Percentiles rank a stretch among this genome's conserved stretches.
These are phyloP conservation scores for Cladosporium halotolerans DNA, from an alignment of 2,329 filamentous ascomycete species.

Conservation along the genomic window DNA sequence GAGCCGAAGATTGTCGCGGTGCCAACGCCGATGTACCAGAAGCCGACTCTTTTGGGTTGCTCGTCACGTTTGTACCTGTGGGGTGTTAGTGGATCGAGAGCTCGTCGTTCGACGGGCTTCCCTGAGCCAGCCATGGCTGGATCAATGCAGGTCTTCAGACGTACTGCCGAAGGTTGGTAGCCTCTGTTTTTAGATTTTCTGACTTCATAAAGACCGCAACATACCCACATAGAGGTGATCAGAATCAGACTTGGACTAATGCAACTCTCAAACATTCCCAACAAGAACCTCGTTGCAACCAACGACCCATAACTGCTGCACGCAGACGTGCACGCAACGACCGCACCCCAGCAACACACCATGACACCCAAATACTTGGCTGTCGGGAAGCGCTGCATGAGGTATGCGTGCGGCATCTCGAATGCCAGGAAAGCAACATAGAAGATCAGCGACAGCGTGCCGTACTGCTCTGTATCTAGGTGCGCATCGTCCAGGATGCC, in stretches of 20 bases:
- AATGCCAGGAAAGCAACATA: slow-evolving; percentile 48
- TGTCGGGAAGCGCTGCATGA: slow-evolving; percentile 46
- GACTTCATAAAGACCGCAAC: too few species aligned
- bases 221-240: slow-evolving; percentile 45
- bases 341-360: slow-evolving; percentile 48
- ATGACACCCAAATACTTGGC: slow-evolving; percentile 53
- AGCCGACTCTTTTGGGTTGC: slow-evolving; percentile 13
- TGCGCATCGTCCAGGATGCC: slow-evolving; percentile 54
- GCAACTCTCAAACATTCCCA: slow-evolving; percentile 51
- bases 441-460: slow-evolving; percentile 47
- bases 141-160: too few species aligned
- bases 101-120: too few species aligned
- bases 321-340: slow-evolving; percentile 47
- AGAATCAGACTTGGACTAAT: slow-evolving; percentile 48
- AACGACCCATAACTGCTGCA: slow-evolving; percentile 46
- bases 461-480: slow-evolving; percentile 51
- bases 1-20: slow-evolving; percentile 32
- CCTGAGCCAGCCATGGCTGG: too few species aligned
- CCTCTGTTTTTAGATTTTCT: too few species aligned
- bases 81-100: too few species aligned
- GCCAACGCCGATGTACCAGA: slow-evolving; percentile 16
- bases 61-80: slow-evolving; percentile 14
- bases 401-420: slow-evolving; percentile 34
- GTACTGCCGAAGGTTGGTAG: too few species aligned
- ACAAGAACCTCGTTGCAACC: slow-evolving; percentile 49